phyloP scores from a whole-genome alignment of 768 basidiomycete species.

The Leccinum arenicola region DNA sequence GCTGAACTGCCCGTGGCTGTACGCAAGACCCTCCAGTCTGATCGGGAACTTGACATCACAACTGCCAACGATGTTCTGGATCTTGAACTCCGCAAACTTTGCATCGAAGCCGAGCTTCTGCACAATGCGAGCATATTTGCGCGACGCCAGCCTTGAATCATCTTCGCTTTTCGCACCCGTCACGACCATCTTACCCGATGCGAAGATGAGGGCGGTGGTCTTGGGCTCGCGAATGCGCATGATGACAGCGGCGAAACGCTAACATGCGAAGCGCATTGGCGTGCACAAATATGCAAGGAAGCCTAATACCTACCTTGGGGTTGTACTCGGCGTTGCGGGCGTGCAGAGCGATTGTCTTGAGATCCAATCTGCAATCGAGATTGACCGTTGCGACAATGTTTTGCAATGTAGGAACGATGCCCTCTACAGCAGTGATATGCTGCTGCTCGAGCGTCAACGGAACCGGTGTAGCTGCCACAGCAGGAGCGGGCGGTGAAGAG shows the following conservation, averaged over 20 bases:
- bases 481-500: conserved; percentile 48
- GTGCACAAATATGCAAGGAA: conserved; percentile 40
- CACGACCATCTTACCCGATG: conserved; percentile 99
- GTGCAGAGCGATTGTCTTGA: conserved; percentile 98
- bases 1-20: conserved; percentile 97
- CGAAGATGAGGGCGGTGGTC: conserved; percentile 99
- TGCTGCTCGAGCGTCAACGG: conserved; percentile 87
- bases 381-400: conserved; percentile 99
- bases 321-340: conserved; percentile 99
- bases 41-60: conserved; percentile 99
- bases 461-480: conserved; percentile 64
- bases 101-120: conserved; percentile 99
- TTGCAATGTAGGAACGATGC: conserved; percentile 98
- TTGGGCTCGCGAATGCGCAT: conserved; percentile 99
- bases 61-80: conserved; percentile 97
- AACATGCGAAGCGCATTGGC: conserved; percentile 62
- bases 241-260: conserved; percentile 99
- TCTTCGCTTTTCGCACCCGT: conserved; percentile 99
- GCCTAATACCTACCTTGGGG: conserved; percentile 87
- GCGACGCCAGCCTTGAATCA: conserved; percentile 92
- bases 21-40: conserved; percentile 93
- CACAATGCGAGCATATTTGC: conserved; percentile 98
- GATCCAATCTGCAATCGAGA: conserved; percentile 91
- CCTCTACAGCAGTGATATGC: conserved; percentile 95
- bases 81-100: conserved; percentile 99